Base-by-base conservation (phyloP, 2,329 filamentous ascomycete species). In the Allantophomopsis cytisporea region DNA sequence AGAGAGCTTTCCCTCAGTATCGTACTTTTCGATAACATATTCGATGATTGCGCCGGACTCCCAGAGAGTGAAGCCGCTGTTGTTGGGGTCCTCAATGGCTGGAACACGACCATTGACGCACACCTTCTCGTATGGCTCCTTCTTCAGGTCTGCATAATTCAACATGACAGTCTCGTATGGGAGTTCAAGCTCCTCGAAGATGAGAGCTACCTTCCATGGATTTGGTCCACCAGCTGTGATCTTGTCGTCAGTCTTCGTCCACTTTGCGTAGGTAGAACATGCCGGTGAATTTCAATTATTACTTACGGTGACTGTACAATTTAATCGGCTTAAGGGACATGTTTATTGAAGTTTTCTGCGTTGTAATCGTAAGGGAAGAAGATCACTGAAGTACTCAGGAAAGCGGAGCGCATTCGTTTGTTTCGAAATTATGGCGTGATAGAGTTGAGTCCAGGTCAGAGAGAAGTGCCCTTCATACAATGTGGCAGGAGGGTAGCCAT, bases 41-140 rank as follows among this genome's bases (percentile, higher is more conserved):
- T 63, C 57, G 41, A 68, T 51, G 41, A 65, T 63, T 2, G 65
- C 64, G 12, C 61, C 62, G 13, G 56, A 60, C 46, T 68, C 65
- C 60, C 62, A 69, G 36, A 63, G 53, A 1, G 54, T 57, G 32
- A 68, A 51, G 37, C 55, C 56, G 37, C 62, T 65, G 21, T 57
- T 57, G 11, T 56, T 55, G 35, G 60, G 58, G 44, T 66, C 55
- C 18, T 64, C 42, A 17, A 59, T 49, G 2, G 52, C 38, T 7
- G 56, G 54, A 11, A 56, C 40, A 2, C 49, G 47, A 18, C 53
- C 51, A 35, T 57, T 57, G n/a, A 50, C 51, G 38, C 54, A 54
- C 38, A 54, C 35, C 2, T 38, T 23, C 30, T 58, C 48, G 52
- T 56, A 69, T 2, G 53, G 49, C 5, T 54, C 50, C 10, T 52